A percentile compares a stretch with the other conserved stretches of the same genome.
These are phyloP conservation scores for Chionographis japonica DNA, from an alignment of 106 monocot genomes.

Conservation along the genomic window DNA sequence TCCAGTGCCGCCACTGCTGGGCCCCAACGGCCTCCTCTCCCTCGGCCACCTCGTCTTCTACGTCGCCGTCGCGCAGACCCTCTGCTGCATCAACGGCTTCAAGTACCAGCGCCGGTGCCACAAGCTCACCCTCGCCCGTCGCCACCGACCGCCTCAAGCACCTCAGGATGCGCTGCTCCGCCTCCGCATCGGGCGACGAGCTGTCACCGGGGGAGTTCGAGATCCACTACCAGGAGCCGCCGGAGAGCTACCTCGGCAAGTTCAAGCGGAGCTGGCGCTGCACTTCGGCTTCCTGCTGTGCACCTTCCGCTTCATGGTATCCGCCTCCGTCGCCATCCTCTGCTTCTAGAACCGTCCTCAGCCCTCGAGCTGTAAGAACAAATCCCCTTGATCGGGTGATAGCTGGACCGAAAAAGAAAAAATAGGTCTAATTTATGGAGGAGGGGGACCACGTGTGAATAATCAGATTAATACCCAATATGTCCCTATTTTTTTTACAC, in stretches of 20 bases:
- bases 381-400: too few relatives aligned
- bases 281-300: constrained; percentile 72
- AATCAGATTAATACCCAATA: too few relatives aligned
- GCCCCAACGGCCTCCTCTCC: constrained; percentile 67
- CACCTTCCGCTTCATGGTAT: constrained; percentile 76
- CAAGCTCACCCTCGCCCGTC: constrained; percentile 88
- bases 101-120: constrained; percentile 97
- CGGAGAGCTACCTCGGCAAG: constrained; percentile 83
- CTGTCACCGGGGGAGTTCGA: constrained; percentile 45
- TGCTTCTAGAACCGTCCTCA: constrained; percentile 43
- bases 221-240: constrained; percentile 92
- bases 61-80: constrained; percentile 88
- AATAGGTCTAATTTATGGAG: too few relatives aligned
- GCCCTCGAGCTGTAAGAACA: too few relatives aligned
- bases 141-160: constrained; percentile 78
- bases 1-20: constrained; percentile 96
- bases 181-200: neutral
- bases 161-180: constrained; percentile 36
- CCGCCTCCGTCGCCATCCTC: constrained; percentile 47
- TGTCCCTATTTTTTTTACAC: too few relatives aligned
- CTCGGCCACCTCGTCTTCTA: constrained; percentile 77
- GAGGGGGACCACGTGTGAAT: too few relatives aligned
- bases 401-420: too few relatives aligned
- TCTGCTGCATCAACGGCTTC: constrained; percentile 88
- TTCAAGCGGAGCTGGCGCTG: constrained; percentile 89